These are phyloP conservation scores for Hamamelis virginiana DNA, from an alignment of 164 flowering plant species.

Conservation along the genomic window DNA sequence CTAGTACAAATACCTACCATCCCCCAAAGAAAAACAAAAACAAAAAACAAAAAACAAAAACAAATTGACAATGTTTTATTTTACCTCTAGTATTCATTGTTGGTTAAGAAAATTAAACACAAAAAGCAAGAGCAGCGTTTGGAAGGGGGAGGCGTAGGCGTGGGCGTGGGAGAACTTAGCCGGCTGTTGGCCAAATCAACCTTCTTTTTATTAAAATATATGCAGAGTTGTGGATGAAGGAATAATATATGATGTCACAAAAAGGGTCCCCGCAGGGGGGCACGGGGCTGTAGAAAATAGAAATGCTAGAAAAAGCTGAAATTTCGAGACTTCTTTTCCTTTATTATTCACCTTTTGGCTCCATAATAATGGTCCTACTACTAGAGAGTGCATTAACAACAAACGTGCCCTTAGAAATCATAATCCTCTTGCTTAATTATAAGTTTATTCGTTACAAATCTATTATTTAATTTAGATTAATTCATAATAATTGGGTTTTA, in stretches of 20 bases:
- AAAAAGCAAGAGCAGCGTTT: not conserved
- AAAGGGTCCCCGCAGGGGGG: constrained; percentile 10
- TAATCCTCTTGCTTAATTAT: not conserved
- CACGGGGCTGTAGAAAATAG: constrained; percentile 9
- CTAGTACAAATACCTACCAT: too few relatives aligned
- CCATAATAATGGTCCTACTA: constrained; percentile 1
- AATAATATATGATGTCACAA: constrained; percentile 4
- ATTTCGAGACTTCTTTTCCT: constrained; percentile 14
- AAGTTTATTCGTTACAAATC: not conserved
- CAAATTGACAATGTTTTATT: too few relatives aligned
- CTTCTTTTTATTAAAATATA: too few relatives aligned
- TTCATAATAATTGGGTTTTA: not conserved
- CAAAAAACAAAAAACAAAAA: too few relatives aligned
- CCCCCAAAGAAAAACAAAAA: too few relatives aligned
- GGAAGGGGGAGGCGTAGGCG: too few relatives aligned
- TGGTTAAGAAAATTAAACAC: too few relatives aligned
- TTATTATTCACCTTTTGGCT: constrained; percentile 8
- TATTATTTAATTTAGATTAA: too few relatives aligned
- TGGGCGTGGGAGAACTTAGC: not conserved
- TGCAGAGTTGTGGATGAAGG: constrained; percentile 8
- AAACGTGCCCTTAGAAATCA: constrained; percentile 10
- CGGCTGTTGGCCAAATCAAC: too few relatives aligned
- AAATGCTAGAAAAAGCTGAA: constrained; percentile 32
- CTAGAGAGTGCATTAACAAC: not conserved
- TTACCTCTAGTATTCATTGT: too few relatives aligned